Evolutionary conservation across 768 basidiomycete species (phyloP), one percentile per base, ranked within the genome.

Genomic region (Coprinopsis strossmayeri): DNA sequence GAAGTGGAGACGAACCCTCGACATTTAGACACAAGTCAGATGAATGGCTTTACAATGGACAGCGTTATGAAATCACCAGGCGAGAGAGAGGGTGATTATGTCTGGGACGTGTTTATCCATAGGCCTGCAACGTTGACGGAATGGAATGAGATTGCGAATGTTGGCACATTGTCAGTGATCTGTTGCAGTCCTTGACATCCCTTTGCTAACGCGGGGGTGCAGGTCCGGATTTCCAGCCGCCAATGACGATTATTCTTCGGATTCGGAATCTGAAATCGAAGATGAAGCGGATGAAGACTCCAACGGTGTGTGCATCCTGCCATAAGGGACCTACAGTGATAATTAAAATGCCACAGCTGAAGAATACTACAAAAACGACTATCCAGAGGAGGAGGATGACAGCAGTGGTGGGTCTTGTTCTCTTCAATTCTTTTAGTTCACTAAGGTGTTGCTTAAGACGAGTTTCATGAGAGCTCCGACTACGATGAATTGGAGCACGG

Each of bases 261-360:
- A 74, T 9, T 82, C 81, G 11, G 11, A 82, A 34, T 79, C 77
- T 0, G 82, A 84, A 55, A 72, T 73, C 55, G 82, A 79, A 53
- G 87, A 87, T 49, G 83, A 86, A 54, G 87, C 78, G 2, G 87
- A 90, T 51, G 89, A 91, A 55, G 89, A 91, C 56, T 91, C 88
- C 0, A 91, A 91, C 63, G 85, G 88, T 87, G 38, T 32, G 65
- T 61, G 1, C 4, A 37, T n/a, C n/a, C n/a, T n/a, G n/a, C n/a
- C n/a, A n/a, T n/a, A n/a, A n/a, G n/a, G 28, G 46, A 28, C 34
- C 38, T 49, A 41, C 52, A 34, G 41, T 26, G 11, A 24, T 40
- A 20, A 34, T 38, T 7, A 13, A 21, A 21, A 21, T 40, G 17
- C 41, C 45, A 3, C 56, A 89, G 87, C 82, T 15, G 87, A 91